Base-by-base conservation (phyloP, 1,139 yeast genomes). In the Candida neerlandica region DNA sequence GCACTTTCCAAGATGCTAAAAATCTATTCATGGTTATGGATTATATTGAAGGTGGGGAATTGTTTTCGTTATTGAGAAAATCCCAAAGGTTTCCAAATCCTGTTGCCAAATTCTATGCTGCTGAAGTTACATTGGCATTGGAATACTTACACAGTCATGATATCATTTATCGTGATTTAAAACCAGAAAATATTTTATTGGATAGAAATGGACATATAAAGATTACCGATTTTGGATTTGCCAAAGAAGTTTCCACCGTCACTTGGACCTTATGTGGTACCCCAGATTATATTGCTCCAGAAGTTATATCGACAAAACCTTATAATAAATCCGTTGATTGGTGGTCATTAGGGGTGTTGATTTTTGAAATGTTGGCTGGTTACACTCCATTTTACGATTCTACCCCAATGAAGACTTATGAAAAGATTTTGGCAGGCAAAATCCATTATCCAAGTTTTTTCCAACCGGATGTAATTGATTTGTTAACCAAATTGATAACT, bases 201-300 rank as follows among this genome's bases (percentile, higher is more conserved):
- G 84, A 81, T 56, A 69, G 82, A 55, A 78, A 80, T 51, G 86
- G 86, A 2, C 86, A 81, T 60, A 80, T 81, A 51, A 81, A 81
- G 55, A 69, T 81, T 52, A 81, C 86, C 10, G 85, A 81, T 64
- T 81, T 81, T 60, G 86, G 86, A 1, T 81, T 81, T 61, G 85
- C 86, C 37, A 81, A 81, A 62, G 85, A 81, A 58, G 85, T 81
- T 11, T 73, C 72, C 53, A 78, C 82, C 26, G 83, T 79, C 29
- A 81, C 86, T 5, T 81, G 81, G 71, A 81, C 86, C 1, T 72
- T 81, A 53, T 81, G 86, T 68, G 86, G 86, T 44, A 81, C 86
- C 0, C 86, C 86, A 0, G 86, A 81, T 63, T 81, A 81, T 61
- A 81, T 81, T 50, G 86, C 86, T 0, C 86, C 86, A 1, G 86